phyloP scores from a whole-genome alignment of 108 stramenopile genomes.

The Nitzschia sp. region DNA sequence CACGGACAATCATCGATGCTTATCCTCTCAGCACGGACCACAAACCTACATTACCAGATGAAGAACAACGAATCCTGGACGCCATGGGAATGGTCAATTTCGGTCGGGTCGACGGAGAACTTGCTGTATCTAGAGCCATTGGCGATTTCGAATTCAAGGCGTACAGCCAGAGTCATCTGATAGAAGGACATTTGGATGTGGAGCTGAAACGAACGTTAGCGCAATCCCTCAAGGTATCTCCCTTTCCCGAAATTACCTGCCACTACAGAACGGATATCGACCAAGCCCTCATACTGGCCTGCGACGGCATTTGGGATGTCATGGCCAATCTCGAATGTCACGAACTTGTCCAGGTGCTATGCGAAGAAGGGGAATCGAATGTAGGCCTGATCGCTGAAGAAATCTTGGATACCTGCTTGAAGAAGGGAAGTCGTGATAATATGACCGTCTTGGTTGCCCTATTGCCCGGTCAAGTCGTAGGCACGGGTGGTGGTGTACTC shows the following conservation, averaged over 20 bases:
- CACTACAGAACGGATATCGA: slow-evolving; percentile 65
- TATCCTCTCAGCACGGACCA: slow-evolving; percentile 80
- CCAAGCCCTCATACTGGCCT: slow-evolving; percentile 85
- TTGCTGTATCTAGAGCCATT: slow-evolving; percentile 88
- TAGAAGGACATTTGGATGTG: slow-evolving; percentile 7
- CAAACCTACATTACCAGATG: slow-evolving; percentile 81
- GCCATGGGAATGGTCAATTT: slow-evolving; percentile 72
- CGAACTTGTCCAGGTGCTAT: slow-evolving; percentile 69
- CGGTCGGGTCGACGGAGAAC: slow-evolving; percentile 86
- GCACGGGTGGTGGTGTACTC: slow-evolving; percentile 9
- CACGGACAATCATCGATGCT: slow-evolving; percentile 64
- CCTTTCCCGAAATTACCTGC: slow-evolving; percentile 75
- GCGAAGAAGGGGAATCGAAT: slow-evolving; percentile 68
- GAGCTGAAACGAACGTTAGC: neutral
- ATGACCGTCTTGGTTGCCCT: slow-evolving; percentile 78
- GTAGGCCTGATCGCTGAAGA: slow-evolving; percentile 86
- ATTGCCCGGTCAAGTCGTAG: slow-evolving; percentile 35
- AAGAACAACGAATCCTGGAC: slow-evolving; percentile 60
- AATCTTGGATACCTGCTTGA: slow-evolving; percentile 72
- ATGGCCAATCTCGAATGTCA: slow-evolving; percentile 82
- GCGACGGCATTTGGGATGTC: slow-evolving; percentile 97
- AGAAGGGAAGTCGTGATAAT: slow-evolving; percentile 82
- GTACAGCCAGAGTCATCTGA: slow-evolving; percentile 20
- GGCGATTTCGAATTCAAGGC: slow-evolving; percentile 92
- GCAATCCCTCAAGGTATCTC: slow-evolving; percentile 77